phyloP scores from a whole-genome alignment of 805 yeast species.

The Yarrowia hollandica region DNA sequence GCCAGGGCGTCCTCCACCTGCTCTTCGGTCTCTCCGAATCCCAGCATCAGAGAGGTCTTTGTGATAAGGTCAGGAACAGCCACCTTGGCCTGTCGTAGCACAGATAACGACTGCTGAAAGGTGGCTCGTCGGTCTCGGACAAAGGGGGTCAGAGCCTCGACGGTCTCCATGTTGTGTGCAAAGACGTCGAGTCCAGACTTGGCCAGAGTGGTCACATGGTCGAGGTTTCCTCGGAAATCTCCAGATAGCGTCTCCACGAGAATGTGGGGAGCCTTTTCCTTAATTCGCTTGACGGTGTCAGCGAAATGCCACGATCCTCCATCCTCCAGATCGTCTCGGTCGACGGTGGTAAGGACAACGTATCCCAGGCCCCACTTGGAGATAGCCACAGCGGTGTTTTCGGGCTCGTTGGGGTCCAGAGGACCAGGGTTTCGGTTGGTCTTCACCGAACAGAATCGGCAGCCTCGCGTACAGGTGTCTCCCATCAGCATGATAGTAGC shows the following conservation, averaged over 20 bases:
- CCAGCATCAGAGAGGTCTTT: constrained; percentile 93
- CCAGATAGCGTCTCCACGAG: constrained; percentile 93
- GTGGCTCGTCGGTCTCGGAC: constrained; percentile 97
- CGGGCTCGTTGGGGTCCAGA: constrained; percentile 96
- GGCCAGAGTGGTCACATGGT: constrained; percentile 78
- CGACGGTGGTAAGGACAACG: constrained; percentile 95
- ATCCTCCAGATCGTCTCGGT: constrained; percentile 89
- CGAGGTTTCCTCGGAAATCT: constrained; percentile 89
- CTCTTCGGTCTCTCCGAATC: constrained; percentile 94
- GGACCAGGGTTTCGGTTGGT: constrained; percentile 84
- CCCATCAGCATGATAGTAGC: constrained; percentile 98
- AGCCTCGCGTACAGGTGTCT: constrained; percentile 99
- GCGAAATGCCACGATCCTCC: constrained; percentile 93
- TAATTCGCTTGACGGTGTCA: constrained; percentile 80
- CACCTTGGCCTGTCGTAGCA: constrained; percentile 77
- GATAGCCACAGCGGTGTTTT: constrained; percentile 95
- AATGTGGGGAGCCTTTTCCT: constrained; percentile 84
- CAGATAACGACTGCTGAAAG: constrained; percentile 80
- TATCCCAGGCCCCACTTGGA: constrained; percentile 98
- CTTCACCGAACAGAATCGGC: constrained; percentile 95
- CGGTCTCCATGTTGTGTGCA: constrained; percentile 97
- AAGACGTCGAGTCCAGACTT: constrained; percentile 88
- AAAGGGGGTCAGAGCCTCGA: constrained; percentile 89
- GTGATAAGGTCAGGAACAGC: constrained; percentile 75
- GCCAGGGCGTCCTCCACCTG: constrained; percentile 73